Evolutionary conservation across 208 protist species (phyloP).

Genomic region (Entamoeba histolytica): DNA sequence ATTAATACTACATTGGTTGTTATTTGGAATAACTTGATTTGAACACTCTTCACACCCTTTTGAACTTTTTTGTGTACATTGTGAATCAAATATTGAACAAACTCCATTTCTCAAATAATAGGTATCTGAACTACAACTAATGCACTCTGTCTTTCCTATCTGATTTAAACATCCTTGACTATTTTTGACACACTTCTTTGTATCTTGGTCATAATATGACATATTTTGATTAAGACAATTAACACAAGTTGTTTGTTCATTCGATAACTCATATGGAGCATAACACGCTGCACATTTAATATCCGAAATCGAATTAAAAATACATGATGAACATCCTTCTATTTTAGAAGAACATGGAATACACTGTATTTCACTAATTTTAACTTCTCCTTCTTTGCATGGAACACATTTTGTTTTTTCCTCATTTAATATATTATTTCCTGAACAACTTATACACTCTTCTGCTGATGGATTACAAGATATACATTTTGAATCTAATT

Average conservation of each 20-base stretch:
- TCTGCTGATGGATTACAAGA: too few species aligned
- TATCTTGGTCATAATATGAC: background rate
- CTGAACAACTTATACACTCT: background rate
- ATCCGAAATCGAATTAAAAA: background rate
- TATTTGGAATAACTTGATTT: background rate
- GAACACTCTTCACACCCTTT: background rate
- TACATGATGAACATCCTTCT: background rate
- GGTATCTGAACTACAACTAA: background rate
- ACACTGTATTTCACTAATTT: background rate
- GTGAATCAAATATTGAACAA: background rate
- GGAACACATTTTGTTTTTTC: background rate
- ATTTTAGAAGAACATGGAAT: background rate
- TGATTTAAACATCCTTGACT: background rate
- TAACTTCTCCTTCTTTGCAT: background rate
- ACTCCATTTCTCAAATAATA: background rate
- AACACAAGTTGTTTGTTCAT: background rate
- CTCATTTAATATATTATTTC: background rate
- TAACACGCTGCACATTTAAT: background rate
- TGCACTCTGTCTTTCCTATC: background rate
- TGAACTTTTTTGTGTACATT: background rate
- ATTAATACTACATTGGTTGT: background rate
- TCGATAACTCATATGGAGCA: background rate
- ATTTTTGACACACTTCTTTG: background rate
- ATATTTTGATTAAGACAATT: background rate
- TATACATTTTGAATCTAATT: background rate